Base-by-base conservation (phyloP, 345 rosid species). In the Ceriops tagal region DNA sequence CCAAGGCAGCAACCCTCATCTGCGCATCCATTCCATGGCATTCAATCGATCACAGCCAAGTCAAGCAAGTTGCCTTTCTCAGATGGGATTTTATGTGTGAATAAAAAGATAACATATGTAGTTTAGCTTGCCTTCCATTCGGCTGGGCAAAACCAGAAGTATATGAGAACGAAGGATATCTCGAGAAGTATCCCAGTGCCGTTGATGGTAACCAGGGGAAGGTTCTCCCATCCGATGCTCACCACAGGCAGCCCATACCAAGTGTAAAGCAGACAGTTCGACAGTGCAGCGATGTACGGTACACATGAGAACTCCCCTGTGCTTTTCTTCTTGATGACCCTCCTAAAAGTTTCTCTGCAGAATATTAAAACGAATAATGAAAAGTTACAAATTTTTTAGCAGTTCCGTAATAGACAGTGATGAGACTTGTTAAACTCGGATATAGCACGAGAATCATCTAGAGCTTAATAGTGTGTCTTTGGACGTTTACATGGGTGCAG, bases 221-320 rank as follows among this genome's bases (percentile, higher is more conserved):
- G 82, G 72, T 93, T 91, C 67, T 91, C 96, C 97, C 93, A 91
- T 70, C 58, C 70, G 83, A 73, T 62, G 86, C 97, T 93, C 34
- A 91, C 97, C 10, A 89, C 61, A 0, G 98, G 98, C 74, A 87
- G 61, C 26, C 92, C 98, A 37, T 93, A 93, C 96, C 96, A 89
- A 58, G 89, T 88, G 69, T 83, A 89, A 0, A 93, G 71, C 32
- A 93, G 84, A 73, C 98, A 93, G 67, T 86, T 89, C 34, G 81
- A 65, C 5, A 89, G 82, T 26, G 97, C 76, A 59, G 83, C 68
- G 20, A 83, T 71, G 80, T 91, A 93, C 43, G 97, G 98, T 53
- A 93, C 6, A 70, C 92, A 88, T 62, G 98, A 91, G 72, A 87
- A 93, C 78, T 81, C 87, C 65, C 83, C 95, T 0, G 89, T 88